phyloP scores from a whole-genome alignment of 805 yeast species.

The Schwanniomyces vanrijiae region DNA sequence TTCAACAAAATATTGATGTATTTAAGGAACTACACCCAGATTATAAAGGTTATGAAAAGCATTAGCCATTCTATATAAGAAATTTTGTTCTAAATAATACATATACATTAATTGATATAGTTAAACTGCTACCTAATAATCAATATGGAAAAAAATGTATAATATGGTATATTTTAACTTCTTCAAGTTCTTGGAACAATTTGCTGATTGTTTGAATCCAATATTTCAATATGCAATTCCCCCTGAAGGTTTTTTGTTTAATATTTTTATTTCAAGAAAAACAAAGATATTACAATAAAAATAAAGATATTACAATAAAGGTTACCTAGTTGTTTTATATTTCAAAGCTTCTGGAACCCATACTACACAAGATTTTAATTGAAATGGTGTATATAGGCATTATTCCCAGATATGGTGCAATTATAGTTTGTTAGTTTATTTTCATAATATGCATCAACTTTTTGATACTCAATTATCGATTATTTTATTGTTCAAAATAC shows the following conservation, averaged over 20 bases:
- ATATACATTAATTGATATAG: conserved; percentile 1
- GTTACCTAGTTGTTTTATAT: conserved; percentile 5
- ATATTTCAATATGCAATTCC: neutral
- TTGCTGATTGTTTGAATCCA: conserved; percentile 1
- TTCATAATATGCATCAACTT: conserved; percentile 4
- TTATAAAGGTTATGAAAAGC: neutral
- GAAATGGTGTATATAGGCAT: conserved; percentile 1
- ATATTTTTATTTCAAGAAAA: conserved; percentile 6
- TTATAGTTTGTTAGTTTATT: conserved; percentile 7
- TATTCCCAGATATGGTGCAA: conserved; percentile 6
- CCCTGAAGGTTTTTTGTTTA: conserved; percentile 1
- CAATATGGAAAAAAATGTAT: conserved; percentile 3
- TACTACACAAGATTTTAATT: conserved; percentile 3
- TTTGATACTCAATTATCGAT: conserved; percentile 2
- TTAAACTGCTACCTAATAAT: conserved; percentile 2
- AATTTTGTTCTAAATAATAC: conserved; percentile 6
- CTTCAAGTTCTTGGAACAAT: conserved; percentile 4
- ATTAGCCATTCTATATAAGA: conserved; percentile 5
- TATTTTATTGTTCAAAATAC: conserved; percentile 5
- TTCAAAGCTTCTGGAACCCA: conserved; percentile 2
- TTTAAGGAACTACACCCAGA: neutral
- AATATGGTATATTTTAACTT: conserved; percentile 1
- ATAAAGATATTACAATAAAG: conserved; percentile 5
- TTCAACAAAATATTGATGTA: neutral
- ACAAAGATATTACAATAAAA: conserved; percentile 7